These are phyloP conservation scores for Lotmaria passim DNA, from an alignment of 208 protist genomes.

Conservation along the genomic window DNA sequence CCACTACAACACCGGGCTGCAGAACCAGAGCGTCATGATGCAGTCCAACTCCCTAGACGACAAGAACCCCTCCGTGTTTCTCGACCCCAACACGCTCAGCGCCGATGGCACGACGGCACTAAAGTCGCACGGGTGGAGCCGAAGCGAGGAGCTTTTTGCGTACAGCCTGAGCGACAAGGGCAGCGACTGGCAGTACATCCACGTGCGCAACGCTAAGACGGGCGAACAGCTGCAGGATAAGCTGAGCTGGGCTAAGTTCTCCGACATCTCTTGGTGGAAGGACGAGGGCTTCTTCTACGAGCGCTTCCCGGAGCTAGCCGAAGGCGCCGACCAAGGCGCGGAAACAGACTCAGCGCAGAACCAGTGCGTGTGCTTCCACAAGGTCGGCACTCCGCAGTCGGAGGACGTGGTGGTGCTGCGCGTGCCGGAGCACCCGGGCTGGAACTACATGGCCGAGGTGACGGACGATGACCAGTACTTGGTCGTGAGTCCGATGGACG, in stretches of 20 bases:
- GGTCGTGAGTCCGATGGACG: slow-evolving; percentile 66
- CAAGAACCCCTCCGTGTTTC: slow-evolving; percentile 62
- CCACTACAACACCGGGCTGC: slow-evolving; percentile 91
- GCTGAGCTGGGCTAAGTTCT: slow-evolving; percentile 92
- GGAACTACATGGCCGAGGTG: slow-evolving; percentile 67
- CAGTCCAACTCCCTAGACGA: slow-evolving; percentile 39
- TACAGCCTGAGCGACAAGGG: slow-evolving; percentile 90
- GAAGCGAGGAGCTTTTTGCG: slow-evolving; percentile 80
- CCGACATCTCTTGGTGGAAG: slow-evolving; percentile 79
- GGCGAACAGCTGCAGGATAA: slow-evolving; percentile 69
- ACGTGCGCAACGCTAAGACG: slow-evolving; percentile 64
- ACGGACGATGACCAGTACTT: slow-evolving; percentile 86
- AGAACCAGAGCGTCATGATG: slow-evolving; percentile 90
- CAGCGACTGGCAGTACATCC: slow-evolving; percentile 91
- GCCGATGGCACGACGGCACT: slow-evolving; percentile 89
- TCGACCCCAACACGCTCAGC: slow-evolving; percentile 91
- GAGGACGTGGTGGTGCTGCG: slow-evolving; percentile 80
- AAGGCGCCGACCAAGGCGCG: slow-evolving; percentile 77
- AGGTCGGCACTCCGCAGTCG: slow-evolving; percentile 71
- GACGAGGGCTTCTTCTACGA: slow-evolving; percentile 94
- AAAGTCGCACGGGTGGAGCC: slow-evolving; percentile 56
- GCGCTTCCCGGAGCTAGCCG: slow-evolving; percentile 74
- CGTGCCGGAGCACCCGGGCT: slow-evolving; percentile 79
- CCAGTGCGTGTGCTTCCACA: slow-evolving; percentile 91
- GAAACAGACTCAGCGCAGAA: slow-evolving; percentile 86